Evolutionary conservation across 2,329 filamentous ascomycete species (phyloP), one percentile per base, ranked within the genome.

Genomic region (Aspergillus spinulosporus): DNA sequence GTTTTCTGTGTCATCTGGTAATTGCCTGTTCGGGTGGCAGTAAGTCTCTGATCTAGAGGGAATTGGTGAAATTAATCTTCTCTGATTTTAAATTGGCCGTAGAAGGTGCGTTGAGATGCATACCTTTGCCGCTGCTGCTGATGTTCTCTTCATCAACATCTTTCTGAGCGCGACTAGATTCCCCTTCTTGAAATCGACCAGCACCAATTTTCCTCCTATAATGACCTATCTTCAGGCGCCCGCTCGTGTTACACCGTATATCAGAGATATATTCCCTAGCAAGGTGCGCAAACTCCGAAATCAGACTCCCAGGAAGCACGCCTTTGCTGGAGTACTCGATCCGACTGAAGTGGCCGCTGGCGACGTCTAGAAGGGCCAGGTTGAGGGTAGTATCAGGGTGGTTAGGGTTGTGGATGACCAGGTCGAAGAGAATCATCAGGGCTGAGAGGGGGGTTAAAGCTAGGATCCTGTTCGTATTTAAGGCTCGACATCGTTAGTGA

Each of bases 351-450:
- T 78, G 75, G 1, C 74, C 76, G 5, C 70, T 74, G 3, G 66
- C 75, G 53, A 78, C 70, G 45, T 77, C 76, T 3, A 79, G 66
- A 1, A 77, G 64, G 2, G 72, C 69, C 1, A 78, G 66, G 46
- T 78, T 78, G 5, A 63, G 69, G 21, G 54, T 64, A 1, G 70
- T 75, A 44, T 76, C 73, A 0, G 65, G 62, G 40, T 74, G 68
- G 2, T 54, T 62, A 2, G 73, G 74, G 48, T 74, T 69, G 59
- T 76, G 72, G 4, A 77, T 63, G 2, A 78, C 70, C 4, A 75
- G 64, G 51, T 78, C 75, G 48, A 78, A 78, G 1, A 78, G 62
- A 4, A 77, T 72, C 36, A 78, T 74, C 1, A 76, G 62, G 0
- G 72, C 71, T 0, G 69, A 66, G 11, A 77, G 56, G 0, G 75